Evolutionary conservation across 2,329 filamentous ascomycete species (phyloP).

Genomic region (Fusarium sp.): DNA sequence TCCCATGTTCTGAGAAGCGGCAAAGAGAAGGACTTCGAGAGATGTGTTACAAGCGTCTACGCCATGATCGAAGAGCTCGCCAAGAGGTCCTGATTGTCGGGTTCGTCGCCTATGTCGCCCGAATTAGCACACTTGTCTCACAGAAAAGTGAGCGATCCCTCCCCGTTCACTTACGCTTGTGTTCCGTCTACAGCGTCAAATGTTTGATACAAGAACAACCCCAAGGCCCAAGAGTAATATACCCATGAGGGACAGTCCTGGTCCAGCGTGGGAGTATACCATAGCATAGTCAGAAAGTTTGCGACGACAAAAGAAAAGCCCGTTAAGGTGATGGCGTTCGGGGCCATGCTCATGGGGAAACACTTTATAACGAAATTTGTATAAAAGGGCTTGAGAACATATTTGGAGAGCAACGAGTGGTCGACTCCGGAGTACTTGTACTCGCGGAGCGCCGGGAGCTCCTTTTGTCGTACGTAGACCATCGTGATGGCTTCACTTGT

Average conservation of each 20-base stretch:
- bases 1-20: slow-evolving; percentile 90
- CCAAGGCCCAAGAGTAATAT: slow-evolving; percentile 89
- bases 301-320: slow-evolving; percentile 90
- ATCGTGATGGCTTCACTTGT: slow-evolving; percentile 62
- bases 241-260: slow-evolving; percentile 96
- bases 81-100: slow-evolving; percentile 89
- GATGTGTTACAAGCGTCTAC: slow-evolving; percentile 97
- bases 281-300: slow-evolving; percentile 91
- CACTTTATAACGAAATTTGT: slow-evolving; percentile 91
- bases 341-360: slow-evolving; percentile 96
- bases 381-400: slow-evolving; percentile 98
- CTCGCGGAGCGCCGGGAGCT: slow-evolving; percentile 86
- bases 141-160: neutral
- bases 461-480: slow-evolving; percentile 95
- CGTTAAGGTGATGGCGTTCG: slow-evolving; percentile 86
- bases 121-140: slow-evolving; percentile 12
- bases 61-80: slow-evolving; percentile 96
- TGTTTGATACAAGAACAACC: slow-evolving; percentile 95
- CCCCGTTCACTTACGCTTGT: slow-evolving; percentile 78
- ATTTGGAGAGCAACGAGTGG: slow-evolving; percentile 88
- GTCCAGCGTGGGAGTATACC: slow-evolving; percentile 95
- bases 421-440: slow-evolving; percentile 98
- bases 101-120: slow-evolving; percentile 77
- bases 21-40: slow-evolving; percentile 93
- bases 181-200: slow-evolving; percentile 97